phyloP scores from a whole-genome alignment of 2,329 filamentous ascomycete genomes.

The Colletotrichum karsti region DNA sequence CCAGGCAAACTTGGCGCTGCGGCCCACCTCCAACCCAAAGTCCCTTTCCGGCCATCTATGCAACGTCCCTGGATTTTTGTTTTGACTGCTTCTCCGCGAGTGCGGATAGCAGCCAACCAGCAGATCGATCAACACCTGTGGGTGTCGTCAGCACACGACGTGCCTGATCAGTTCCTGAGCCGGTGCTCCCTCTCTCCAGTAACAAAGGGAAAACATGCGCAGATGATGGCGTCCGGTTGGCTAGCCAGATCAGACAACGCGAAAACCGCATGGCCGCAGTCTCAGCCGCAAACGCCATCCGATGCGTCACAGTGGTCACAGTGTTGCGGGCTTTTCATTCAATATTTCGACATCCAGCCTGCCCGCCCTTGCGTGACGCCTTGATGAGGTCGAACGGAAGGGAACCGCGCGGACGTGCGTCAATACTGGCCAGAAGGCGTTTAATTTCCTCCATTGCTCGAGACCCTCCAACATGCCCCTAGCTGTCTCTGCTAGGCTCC shows the following conservation, averaged over 20 bases:
- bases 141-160: neutral
- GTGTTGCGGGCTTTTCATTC: neutral
- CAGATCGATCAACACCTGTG: too few relatives aligned
- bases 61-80: neutral
- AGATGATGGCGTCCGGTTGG: neutral
- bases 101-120: neutral
- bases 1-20: neutral
- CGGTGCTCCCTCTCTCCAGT: neutral
- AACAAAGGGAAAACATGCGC: neutral
- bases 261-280: neutral
- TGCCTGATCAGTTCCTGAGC: neutral
- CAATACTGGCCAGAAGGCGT: constrained; percentile 8
- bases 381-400: constrained; percentile 5
- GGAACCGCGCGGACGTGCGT: constrained; percentile 6
- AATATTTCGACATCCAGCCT: neutral
- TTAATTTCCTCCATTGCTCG: constrained; percentile 9
- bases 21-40: neutral
- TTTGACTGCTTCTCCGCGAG: neutral
- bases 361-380: neutral
- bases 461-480: constrained; percentile 1
- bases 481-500: constrained; percentile 5
- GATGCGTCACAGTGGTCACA: constrained; percentile 6
- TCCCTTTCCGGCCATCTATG: neutral
- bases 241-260: neutral
- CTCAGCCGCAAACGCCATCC: constrained; percentile 29